Base-by-base conservation (phyloP, 768 basidiomycete genomes). In the Pilatotrama ljubarskyi region DNA sequence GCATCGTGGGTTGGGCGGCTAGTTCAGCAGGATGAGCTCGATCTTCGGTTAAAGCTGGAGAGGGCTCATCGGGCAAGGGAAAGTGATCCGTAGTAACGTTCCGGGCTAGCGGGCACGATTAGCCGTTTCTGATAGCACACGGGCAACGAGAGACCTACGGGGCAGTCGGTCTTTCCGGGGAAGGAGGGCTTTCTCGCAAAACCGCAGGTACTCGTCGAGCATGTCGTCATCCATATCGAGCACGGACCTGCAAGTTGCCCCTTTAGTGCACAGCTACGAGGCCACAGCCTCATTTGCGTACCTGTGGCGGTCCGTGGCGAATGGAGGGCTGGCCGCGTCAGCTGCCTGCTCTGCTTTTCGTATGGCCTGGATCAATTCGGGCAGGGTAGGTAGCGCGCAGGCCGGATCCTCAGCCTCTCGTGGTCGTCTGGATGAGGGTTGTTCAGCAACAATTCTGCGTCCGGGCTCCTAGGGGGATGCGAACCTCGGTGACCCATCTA, bases 401-500 rank as follows among this genome's bases (percentile, higher is more conserved):
- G 82, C 84, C 47, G 84, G 83, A 69, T 93, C 91, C 44, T 76
- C 71, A 32, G 66, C 52, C 55, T 76, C 72, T 58, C 66, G 70
- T 59, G 84, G 83, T 32, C 72, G 67, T 70, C 83, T 87, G 59
- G 46, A 58, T 40, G 26, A 15, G 10, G 38, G 35, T 15, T 44
- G 26, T 1, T 10, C 37, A 44, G 4, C 42, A 26, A 17, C 20
- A 24, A 50, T 18, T 17, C 22, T 10, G 24, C 24, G 25, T 2
- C 10, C 15, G 6, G 8, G 38, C 2, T 22, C 42, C 51, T 40
- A 55, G 6, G 7, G 17, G 24, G 8, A 40, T 10, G 18, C 75
- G 59, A 69, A 85, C 90, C 90, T 82, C 53, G 66, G 56, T 63
- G 75, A 76, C 26, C 86, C 91, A 69, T 95, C 93, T 26, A 95